Percentiles rank a stretch among this genome's conserved stretches.
phyloP scores from a whole-genome alignment of 176 grass and related monocot genomes.

The Zoysia japonica region DNA sequence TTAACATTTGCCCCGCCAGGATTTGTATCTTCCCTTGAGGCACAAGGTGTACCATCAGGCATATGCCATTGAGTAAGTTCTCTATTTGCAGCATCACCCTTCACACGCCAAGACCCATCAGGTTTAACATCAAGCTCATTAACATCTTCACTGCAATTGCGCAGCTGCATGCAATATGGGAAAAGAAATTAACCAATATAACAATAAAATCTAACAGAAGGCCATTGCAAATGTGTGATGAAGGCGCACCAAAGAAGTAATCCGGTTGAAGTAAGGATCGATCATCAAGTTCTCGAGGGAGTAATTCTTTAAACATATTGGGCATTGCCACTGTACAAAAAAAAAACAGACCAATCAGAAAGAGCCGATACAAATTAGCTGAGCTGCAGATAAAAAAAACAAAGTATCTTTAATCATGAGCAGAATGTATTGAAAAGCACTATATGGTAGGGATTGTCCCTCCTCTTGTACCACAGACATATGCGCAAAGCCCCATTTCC shows the following conservation, averaged over 20 bases:
- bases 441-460: background rate
- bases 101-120: constrained; percentile 91
- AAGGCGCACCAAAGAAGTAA: constrained; percentile 81
- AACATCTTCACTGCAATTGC: constrained; percentile 79
- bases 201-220: constrained; percentile 32
- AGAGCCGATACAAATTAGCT: constrained; percentile 1
- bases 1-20: constrained; percentile 43
- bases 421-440: background rate
- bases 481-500: background rate
- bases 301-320: constrained; percentile 94
- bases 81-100: constrained; percentile 67
- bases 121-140: constrained; percentile 97
- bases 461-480: background rate
- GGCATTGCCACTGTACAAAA: constrained; percentile 94
- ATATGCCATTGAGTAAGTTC: constrained; percentile 85
- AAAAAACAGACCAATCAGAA: constrained; percentile 30
- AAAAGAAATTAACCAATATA: constrained; percentile 28
- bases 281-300: constrained; percentile 88
- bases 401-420: background rate
- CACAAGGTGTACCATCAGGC: constrained; percentile 70
- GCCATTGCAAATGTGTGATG: constrained; percentile 10
- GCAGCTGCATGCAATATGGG: constrained; percentile 56
- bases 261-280: constrained; percentile 93
- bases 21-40: constrained; percentile 46
- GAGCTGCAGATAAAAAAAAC: background rate